A percentile compares a stretch with the other conserved stretches of the same genome.
These are phyloP conservation scores for Aphanomyces invadans DNA, from an alignment of 352 stramenopile species.

Conservation along the genomic window DNA sequence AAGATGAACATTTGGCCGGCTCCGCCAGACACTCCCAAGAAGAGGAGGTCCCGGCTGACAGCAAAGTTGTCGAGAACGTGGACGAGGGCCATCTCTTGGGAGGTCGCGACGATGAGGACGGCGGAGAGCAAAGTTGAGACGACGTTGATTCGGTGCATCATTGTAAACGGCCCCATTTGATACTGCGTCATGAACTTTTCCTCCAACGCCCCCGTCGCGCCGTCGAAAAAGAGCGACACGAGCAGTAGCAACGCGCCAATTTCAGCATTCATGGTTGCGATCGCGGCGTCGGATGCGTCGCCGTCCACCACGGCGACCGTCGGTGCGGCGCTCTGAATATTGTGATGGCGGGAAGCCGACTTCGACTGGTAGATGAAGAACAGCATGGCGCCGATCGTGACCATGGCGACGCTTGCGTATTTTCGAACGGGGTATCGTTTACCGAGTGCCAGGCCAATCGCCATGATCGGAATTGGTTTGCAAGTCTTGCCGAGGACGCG, in stretches of 20 bases:
- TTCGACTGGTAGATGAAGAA: constrained; percentile 40
- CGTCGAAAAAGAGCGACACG: constrained; percentile 86
- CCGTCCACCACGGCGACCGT: not conserved
- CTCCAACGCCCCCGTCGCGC: constrained; percentile 85
- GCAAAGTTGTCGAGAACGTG: not conserved
- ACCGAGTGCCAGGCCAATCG: constrained; percentile 77
- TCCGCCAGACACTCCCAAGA: constrained; percentile 17
- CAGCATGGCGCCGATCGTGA: constrained; percentile 69
- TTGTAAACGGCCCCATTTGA: constrained; percentile 83
- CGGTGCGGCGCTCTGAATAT: not conserved
- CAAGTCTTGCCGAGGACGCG: constrained; percentile 86
- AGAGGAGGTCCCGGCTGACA: constrained; percentile 2
- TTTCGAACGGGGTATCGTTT: constrained; percentile 83
- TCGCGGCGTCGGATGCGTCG: constrained; percentile 26
- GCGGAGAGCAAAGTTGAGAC: constrained; percentile 20
- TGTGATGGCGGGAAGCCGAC: not conserved
- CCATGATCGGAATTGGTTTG: constrained; percentile 88
- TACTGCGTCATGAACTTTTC: constrained; percentile 89
- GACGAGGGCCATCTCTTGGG: not conserved
- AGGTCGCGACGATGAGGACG: not conserved
- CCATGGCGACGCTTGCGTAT: constrained; percentile 85
- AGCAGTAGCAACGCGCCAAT: constrained; percentile 80
- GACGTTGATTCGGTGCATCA: constrained; percentile 92
- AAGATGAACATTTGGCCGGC: constrained; percentile 27
- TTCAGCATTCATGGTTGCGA: constrained; percentile 31